Percentiles rank a stretch among this genome's conserved stretches.
phyloP scores from a whole-genome alignment of 768 basidiomycete genomes.

The Boletus subcaerulescens region DNA sequence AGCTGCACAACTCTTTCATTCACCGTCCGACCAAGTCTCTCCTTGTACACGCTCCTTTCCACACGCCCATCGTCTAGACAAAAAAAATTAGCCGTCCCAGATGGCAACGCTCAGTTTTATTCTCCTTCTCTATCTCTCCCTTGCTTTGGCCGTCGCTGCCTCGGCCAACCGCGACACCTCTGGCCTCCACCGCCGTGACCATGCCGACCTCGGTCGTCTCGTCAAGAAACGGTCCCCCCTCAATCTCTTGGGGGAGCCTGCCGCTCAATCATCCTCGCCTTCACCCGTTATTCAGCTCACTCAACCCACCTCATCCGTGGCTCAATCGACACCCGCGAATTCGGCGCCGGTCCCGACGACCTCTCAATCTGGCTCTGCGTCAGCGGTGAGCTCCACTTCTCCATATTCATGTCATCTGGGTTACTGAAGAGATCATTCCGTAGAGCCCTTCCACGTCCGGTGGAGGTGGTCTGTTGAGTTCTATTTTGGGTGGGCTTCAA shows the following conservation, averaged over 20 bases:
- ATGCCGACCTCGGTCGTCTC: slow-evolving; percentile 59
- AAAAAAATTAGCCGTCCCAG: slow-evolving; percentile 16
- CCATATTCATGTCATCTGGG: background rate
- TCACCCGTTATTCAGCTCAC: slow-evolving; percentile 25
- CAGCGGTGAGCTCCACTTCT: slow-evolving; percentile 19
- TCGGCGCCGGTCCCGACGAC: slow-evolving; percentile 11
- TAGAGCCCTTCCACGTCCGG: slow-evolving; percentile 14
- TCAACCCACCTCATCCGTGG: slow-evolving; percentile 5
- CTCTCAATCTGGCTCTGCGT: slow-evolving; percentile 13
- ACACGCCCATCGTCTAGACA: slow-evolving; percentile 10
- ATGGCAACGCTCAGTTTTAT: slow-evolving; percentile 60
- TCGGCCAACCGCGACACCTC: slow-evolving; percentile 46
- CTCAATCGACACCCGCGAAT: slow-evolving; percentile 16
- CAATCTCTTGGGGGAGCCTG: background rate
- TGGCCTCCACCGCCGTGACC: slow-evolving; percentile 48
- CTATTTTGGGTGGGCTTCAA: slow-evolving; percentile 9
- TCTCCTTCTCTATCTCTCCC: slow-evolving; percentile 58
- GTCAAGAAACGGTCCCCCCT: slow-evolving; percentile 59
- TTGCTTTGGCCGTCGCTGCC: slow-evolving; percentile 49
- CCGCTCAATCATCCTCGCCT: slow-evolving; percentile 2
- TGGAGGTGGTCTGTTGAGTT: slow-evolving; percentile 5
- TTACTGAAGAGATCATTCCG: slow-evolving; percentile 1
- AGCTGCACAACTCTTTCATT: background rate
- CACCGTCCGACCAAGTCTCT: background rate
- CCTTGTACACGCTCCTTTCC: background rate